Conservation (phyloP, 148 eudicot species). For the Rhododendron williamsianum region DNA sequence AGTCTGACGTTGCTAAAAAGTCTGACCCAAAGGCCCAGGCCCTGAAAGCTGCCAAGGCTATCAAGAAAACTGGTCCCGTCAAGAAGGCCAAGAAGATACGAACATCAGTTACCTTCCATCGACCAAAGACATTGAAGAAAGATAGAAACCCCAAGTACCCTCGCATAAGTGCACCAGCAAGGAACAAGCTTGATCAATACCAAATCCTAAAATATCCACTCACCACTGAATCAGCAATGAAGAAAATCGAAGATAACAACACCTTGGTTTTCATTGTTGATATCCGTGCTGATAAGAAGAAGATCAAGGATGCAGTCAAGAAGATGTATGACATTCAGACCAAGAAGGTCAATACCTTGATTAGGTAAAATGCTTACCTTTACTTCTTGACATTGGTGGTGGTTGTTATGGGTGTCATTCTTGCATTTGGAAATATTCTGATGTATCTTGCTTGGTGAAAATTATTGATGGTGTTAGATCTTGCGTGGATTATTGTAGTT, state of each 20-base stretch:
- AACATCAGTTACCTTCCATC: slow-evolving; percentile 73
- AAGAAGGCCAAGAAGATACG: slow-evolving; percentile 71
- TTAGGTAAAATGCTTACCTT: slow-evolving; percentile 40
- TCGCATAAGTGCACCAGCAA: slow-evolving; percentile 64
- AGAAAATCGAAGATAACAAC: slow-evolving; percentile 82
- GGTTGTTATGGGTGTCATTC: background rate
- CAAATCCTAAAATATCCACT: slow-evolving; percentile 74
- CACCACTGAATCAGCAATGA: slow-evolving; percentile 91
- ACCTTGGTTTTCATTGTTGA: slow-evolving; percentile 79
- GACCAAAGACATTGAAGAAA: slow-evolving; percentile 71
- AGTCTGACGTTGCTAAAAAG: slow-evolving; percentile 21
- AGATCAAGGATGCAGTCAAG: slow-evolving; percentile 78
- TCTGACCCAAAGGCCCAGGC: slow-evolving; percentile 48
- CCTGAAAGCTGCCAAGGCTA: slow-evolving; percentile 81
- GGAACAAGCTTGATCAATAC: slow-evolving; percentile 80
- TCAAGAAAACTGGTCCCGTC: slow-evolving; percentile 53
- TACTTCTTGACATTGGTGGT: background rate
- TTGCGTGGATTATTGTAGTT: background rate
- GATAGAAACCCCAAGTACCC: slow-evolving; percentile 78
- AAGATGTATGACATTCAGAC: slow-evolving; percentile 87
- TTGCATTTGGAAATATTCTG: background rate
- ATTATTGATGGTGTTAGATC: background rate
- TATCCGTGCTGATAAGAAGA: slow-evolving; percentile 82
- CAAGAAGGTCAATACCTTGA: slow-evolving; percentile 73
- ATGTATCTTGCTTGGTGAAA: background rate